These are phyloP conservation scores for Trichophyton equinum DNA, from an alignment of 2,329 filamentous ascomycete genomes.

Conservation along the genomic window DNA sequence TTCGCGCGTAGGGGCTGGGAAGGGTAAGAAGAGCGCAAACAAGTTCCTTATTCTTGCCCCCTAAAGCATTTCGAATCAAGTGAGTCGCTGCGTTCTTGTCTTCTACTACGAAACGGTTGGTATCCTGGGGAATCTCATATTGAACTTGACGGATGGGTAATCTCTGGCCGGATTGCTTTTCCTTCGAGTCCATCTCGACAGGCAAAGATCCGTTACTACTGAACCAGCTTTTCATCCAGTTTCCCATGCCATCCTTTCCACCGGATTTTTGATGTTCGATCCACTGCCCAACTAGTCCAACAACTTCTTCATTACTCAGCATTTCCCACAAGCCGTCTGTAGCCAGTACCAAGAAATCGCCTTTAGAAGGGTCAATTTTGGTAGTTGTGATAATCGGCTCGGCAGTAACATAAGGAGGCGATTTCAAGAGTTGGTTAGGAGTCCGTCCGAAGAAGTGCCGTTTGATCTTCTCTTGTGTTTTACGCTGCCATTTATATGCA, in stretches of 20 bases:
- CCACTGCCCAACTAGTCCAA: constrained; percentile 94
- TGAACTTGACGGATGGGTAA: constrained; percentile 80
- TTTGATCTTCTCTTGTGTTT: constrained; percentile 72
- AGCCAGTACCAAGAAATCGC: constrained; percentile 91
- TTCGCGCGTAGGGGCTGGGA: constrained; percentile 76
- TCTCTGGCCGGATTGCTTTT: constrained; percentile 51
- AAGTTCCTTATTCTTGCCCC: constrained; percentile 86
- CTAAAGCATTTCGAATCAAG: constrained; percentile 85
- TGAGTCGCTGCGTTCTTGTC: constrained; percentile 96
- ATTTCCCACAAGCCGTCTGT: constrained; percentile 98
- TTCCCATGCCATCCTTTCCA: constrained; percentile 34
- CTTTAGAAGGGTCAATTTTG: constrained; percentile 73
- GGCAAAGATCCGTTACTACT: constrained; percentile 49
- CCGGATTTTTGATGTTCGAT: constrained; percentile 58
- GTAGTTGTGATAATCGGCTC: constrained; percentile 92
- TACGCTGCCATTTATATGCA: constrained; percentile 87
- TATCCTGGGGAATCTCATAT: constrained; percentile 61
- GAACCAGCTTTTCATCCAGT: constrained; percentile 64
- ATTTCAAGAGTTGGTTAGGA: constrained; percentile 65
- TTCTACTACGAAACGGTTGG: constrained; percentile 79
- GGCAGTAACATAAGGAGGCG: constrained; percentile 91
- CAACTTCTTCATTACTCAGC: constrained; percentile 95
- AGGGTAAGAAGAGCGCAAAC: constrained; percentile 83
- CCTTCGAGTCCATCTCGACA: constrained; percentile 51
- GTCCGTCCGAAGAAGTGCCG: constrained; percentile 76